Percentiles rank a stretch among this genome's conserved stretches.
Conservation (phyloP, 306 rosid species). For the Cucurbita moschata region DNA sequence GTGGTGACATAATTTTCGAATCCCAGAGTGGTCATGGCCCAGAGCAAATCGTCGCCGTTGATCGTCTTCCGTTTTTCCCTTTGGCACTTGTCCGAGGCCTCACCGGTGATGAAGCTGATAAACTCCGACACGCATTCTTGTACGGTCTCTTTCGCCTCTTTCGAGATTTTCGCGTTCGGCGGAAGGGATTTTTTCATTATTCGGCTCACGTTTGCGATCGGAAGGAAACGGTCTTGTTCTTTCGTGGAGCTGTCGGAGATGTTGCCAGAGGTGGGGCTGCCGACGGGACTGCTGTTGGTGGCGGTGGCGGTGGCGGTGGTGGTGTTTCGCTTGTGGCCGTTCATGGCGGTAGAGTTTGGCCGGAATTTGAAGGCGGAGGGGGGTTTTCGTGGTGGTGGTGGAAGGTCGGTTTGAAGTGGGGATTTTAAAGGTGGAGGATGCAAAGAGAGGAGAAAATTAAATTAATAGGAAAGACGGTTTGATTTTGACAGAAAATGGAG, state of each 20-base stretch:
- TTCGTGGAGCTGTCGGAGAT: conserved; percentile 43
- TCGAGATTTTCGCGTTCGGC: conserved; percentile 68
- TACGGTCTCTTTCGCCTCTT: conserved; percentile 72
- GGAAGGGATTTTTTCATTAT: conserved; percentile 81
- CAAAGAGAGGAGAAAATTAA: not conserved
- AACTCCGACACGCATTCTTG: conserved; percentile 88
- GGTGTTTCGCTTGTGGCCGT: conserved; percentile 34
- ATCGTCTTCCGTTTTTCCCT: conserved; percentile 77
- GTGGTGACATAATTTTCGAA: conserved; percentile 68
- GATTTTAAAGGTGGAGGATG: conserved; percentile 13
- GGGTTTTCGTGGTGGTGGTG: conserved; percentile 13
- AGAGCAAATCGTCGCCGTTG: conserved; percentile 75
- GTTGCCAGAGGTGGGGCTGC: conserved; percentile 61
- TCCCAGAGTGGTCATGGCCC: conserved; percentile 86
- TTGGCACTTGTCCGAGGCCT: conserved; percentile 83
- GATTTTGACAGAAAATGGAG: conserved; percentile 17
- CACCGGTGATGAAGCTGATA: conserved; percentile 84
- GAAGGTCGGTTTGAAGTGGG: conserved; percentile 13
- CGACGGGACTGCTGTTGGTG: conserved; percentile 28
- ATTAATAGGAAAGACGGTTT: conserved; percentile 20
- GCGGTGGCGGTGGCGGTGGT: not conserved
- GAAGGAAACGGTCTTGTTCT: conserved; percentile 76
- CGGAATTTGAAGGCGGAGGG: not conserved
- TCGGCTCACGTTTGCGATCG: conserved; percentile 76
- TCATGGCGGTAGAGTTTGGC: conserved; percentile 17